phyloP scores from a whole-genome alignment of 768 basidiomycete species.

The Russula abietina region DNA sequence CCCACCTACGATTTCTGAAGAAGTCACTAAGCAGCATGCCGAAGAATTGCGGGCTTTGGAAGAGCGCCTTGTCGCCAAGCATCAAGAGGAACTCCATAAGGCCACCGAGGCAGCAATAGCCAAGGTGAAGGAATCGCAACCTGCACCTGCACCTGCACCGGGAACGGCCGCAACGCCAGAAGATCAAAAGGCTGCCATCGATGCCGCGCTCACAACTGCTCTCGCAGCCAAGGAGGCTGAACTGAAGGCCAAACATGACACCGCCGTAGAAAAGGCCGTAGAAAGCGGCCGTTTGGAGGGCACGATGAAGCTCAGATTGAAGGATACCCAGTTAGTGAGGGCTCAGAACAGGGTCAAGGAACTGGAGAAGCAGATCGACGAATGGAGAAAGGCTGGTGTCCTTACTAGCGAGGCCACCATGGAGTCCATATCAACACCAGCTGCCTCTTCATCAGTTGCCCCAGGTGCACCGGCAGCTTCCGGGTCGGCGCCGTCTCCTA shows the following conservation, averaged over 20 bases:
- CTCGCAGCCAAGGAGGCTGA: too few species aligned
- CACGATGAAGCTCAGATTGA: conserved; percentile 55
- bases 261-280: conserved; percentile 52
- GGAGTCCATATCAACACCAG: neutral
- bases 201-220: too few species aligned
- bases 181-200: conserved; percentile 43
- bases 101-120: conserved; percentile 39
- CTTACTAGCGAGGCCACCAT: conserved; percentile 28
- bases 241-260: too few species aligned
- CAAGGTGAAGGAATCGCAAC: conserved; percentile 27
- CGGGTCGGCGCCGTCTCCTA: conserved; percentile 28
- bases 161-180: conserved; percentile 25
- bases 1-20: conserved; percentile 33
- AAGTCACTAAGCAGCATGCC: conserved; percentile 40
- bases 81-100: conserved; percentile 49
- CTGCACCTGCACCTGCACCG: conserved; percentile 4
- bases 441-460: conserved; percentile 17
- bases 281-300: conserved; percentile 66
- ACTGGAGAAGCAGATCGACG: conserved; percentile 56
- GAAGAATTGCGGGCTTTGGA: conserved; percentile 52
- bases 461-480: conserved; percentile 25
- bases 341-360: conserved; percentile 60
- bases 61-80: conserved; percentile 45
- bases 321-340: conserved; percentile 62
- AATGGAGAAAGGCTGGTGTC: conserved; percentile 47